These are phyloP conservation scores for Hyphopichia homilentoma DNA, from an alignment of 805 yeast genomes.

Conservation along the genomic window DNA sequence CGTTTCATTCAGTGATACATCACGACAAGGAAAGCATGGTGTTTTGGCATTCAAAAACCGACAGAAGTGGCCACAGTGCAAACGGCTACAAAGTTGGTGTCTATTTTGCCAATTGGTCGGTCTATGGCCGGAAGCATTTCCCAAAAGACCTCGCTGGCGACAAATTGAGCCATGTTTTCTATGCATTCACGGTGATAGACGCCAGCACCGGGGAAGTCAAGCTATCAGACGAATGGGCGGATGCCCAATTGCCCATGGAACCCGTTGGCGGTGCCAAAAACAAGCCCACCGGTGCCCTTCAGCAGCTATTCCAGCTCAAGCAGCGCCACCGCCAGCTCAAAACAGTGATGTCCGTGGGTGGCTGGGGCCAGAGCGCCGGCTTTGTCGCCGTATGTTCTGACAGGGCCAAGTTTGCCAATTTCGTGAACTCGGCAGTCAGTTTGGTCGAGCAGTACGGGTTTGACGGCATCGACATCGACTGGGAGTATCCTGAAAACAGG, in stretches of 20 bases:
- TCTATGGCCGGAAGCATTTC: slow-evolving; percentile 40
- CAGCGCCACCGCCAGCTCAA: slow-evolving; percentile 39
- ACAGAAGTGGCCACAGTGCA: no score
- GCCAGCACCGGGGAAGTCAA: slow-evolving; percentile 48
- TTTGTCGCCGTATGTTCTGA: slow-evolving; percentile 28
- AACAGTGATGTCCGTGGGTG: slow-evolving; percentile 78
- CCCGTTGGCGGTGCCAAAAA: slow-evolving; percentile 8
- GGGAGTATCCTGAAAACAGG: slow-evolving; percentile 75
- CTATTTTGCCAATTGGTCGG: slow-evolving; percentile 52
- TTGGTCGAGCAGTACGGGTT: slow-evolving; percentile 56
- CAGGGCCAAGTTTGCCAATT: slow-evolving; percentile 29
- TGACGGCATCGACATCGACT: slow-evolving; percentile 91
- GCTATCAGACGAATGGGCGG: slow-evolving; percentile 66
- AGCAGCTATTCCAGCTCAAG: slow-evolving; percentile 49
- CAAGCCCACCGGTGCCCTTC: slow-evolving; percentile 44
- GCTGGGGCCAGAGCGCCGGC: slow-evolving; percentile 53
- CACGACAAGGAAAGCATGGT: no score
- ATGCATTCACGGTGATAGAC: slow-evolving; percentile 69
- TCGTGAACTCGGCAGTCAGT: slow-evolving; percentile 47
- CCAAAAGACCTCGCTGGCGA: slow-evolving; percentile 61
- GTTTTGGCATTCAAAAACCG: no score
- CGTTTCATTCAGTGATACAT: no score
- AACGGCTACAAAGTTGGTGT: no score
- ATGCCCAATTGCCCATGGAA: slow-evolving; percentile 39
- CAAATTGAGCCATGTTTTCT: slow-evolving; percentile 63